Base-by-base conservation (phyloP, 2,329 filamentous ascomycete genomes). In the Aspergillus proliferans region DNA sequence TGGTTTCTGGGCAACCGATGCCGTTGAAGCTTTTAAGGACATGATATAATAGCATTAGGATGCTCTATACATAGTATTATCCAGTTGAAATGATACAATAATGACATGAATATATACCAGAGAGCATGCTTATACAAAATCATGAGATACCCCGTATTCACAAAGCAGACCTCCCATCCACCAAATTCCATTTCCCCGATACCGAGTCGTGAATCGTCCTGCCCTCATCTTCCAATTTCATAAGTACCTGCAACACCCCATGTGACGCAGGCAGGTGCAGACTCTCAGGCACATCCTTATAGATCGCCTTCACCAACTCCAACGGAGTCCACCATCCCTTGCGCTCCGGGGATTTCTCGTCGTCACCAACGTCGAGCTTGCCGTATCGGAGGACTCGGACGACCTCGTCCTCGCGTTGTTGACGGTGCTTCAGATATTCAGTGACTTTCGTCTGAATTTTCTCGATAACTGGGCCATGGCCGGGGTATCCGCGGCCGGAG, bases 261-360 rank as follows among this genome's bases (percentile, higher is more conserved):
- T 79, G 77, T 53, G 87, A 83, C 0, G 93, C 93, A 7, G 91
- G 85, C 9, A 77, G 64, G 68, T 91, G 87, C 56, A 97, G 73
- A 60, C 77, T 82, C 65, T 87, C 82, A 0, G 87, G 85, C 19
- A 95, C 84, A 59, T 88, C 84, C 47, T 77, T 79, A 66, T 98
- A 98, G 30, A 98, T 88, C 28, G 87, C 74, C 68, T 86, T 87
- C n/a, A 96, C 92, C 54, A 97, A 75, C 50, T 92, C 88, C 79
- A 89, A 85, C 7, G 83, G 77, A 6, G 79, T 81, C 87, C 86
- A 89, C 2, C 54, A 49, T 0, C 68, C 66, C 50, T 71, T 67
- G 12, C 59, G 58, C 30, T 61, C 57, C 14, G 71, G 66, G 40
- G 70, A 67, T 30, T 69, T 54, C 43, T 66, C 62, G 2, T 53